phyloP scores from a whole-genome alignment of 139 green algal genomes.

The Auxenochlorella pyrenoidosa region DNA sequence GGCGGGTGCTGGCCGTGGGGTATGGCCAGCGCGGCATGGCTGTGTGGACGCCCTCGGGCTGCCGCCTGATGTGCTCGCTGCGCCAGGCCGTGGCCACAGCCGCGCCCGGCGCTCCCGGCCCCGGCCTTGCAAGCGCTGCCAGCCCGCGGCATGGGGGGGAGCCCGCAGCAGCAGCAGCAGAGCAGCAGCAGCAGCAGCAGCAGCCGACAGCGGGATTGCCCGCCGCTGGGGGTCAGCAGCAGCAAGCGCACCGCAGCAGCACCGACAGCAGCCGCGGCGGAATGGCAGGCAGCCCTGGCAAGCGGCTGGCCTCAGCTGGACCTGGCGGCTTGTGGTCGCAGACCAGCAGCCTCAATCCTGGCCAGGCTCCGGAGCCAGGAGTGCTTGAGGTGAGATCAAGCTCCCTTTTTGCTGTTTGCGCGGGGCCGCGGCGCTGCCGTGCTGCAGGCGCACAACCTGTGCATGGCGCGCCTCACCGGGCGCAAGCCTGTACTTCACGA shows the following conservation, averaged over 20 bases:
- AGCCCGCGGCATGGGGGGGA: not conserved
- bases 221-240: not conserved
- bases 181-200: not conserved
- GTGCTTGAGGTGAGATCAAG: conserved; percentile 15
- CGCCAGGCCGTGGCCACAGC: conserved; percentile 52
- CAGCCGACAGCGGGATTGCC: not conserved
- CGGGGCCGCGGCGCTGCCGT: no score
- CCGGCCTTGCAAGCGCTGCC: not conserved
- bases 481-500: no score
- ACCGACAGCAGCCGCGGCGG: not conserved
- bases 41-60: conserved; percentile 83
- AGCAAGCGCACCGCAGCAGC: not conserved
- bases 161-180: not conserved
- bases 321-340: conserved; percentile 4
- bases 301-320: not conserved
- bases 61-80: conserved; percentile 82
- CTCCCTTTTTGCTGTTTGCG: not conserved
- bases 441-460: not conserved
- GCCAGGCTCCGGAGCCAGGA: conserved; percentile 5
- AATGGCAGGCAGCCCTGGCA: not conserved
- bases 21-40: conserved; percentile 73
- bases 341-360: not conserved
- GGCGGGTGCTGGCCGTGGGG: conserved; percentile 67
- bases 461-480: not conserved
- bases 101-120: not conserved